phyloP scores from a whole-genome alignment of 2,329 filamentous ascomycete genomes.

The Aphanoascus verrucosus region DNA sequence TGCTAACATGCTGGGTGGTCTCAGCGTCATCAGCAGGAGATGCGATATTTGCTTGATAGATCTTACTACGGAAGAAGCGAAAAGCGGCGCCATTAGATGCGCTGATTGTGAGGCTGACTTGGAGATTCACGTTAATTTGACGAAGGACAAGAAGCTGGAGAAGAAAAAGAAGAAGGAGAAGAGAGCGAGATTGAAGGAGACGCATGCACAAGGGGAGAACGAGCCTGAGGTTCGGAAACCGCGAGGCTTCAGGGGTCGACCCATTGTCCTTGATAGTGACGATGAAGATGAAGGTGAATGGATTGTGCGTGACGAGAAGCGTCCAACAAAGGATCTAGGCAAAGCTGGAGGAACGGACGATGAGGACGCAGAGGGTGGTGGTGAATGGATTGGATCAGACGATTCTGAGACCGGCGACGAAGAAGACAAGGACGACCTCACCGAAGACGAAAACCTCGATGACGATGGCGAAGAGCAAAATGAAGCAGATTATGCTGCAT shows the following conservation, averaged over 20 bases:
- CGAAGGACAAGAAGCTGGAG: constrained; percentile 23
- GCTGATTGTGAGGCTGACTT: constrained; percentile 65
- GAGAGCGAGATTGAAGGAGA: constrained; percentile 27
- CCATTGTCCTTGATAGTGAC: constrained; percentile 43
- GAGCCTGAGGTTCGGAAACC: neutral
- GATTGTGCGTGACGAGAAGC: constrained; percentile 62
- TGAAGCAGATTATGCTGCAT: constrained; percentile 24
- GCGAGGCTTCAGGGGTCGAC: constrained; percentile 12
- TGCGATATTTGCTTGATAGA: constrained; percentile 75
- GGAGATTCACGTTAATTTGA: constrained; percentile 42
- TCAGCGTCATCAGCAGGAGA: constrained; percentile 65
- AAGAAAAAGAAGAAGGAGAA: constrained; percentile 35
- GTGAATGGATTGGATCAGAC: constrained; percentile 63
- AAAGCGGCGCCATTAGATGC: constrained; percentile 51
- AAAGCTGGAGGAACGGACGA: constrained; percentile 77
- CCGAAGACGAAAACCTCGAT: constrained; percentile 33
- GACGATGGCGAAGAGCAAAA: constrained; percentile 30
- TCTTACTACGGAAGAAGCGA: constrained; percentile 48
- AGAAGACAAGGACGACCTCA: constrained; percentile 24
- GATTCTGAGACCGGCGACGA: constrained; percentile 49
- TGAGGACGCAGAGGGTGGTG: constrained; percentile 77
- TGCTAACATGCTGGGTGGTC: constrained; percentile 72
- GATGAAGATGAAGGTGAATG: constrained; percentile 62
- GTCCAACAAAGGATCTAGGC: constrained; percentile 51
- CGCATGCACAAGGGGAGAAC: constrained; percentile 29